phyloP scores from a whole-genome alignment of 2,329 filamentous ascomycete genomes.

The Botrytis pseudocinerea region DNA sequence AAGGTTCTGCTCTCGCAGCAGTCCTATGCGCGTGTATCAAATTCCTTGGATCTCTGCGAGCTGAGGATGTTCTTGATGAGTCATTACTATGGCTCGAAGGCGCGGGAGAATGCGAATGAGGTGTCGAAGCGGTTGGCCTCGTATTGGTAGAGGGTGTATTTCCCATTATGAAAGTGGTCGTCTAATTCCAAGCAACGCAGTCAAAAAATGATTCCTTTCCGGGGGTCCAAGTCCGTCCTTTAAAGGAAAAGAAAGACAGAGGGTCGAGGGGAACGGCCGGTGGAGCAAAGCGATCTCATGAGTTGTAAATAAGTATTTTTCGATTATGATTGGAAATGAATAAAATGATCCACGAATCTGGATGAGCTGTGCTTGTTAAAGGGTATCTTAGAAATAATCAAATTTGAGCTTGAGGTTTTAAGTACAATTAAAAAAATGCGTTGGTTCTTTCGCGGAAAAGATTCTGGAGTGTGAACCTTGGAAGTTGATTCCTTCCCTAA shows the following conservation, averaged over 20 bases:
- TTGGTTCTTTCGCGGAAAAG: conserved; percentile 11
- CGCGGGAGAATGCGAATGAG: conserved; percentile 36
- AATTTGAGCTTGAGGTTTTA: conserved; percentile 2
- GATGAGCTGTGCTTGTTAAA: neutral
- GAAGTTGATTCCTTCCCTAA: conserved; percentile 12
- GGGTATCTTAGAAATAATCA: conserved; percentile 9
- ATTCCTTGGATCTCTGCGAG: conserved; percentile 49
- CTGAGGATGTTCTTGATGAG: conserved; percentile 33
- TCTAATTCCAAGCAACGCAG: conserved; percentile 23
- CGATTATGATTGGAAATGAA: conserved; percentile 7
- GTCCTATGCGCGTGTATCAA: conserved; percentile 57
- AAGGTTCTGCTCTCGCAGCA: conserved; percentile 61
- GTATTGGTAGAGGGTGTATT: conserved; percentile 47
- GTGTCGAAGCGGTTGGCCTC: conserved; percentile 43
- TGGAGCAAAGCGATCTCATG: neutral
- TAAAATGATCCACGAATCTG: neutral
- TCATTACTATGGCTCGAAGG: conserved; percentile 38
- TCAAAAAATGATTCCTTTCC: conserved; percentile 9
- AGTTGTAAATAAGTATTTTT: conserved; percentile 4
- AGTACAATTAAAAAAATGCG: neutral
- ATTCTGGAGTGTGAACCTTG: conserved; percentile 12
- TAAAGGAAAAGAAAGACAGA: neutral
- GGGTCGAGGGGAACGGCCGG: neutral
- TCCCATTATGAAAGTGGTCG: conserved; percentile 44
- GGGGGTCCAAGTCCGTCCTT: neutral